Base-by-base conservation (phyloP, 352 stramenopile species). In the Poterioochromonas sp. region DNA sequence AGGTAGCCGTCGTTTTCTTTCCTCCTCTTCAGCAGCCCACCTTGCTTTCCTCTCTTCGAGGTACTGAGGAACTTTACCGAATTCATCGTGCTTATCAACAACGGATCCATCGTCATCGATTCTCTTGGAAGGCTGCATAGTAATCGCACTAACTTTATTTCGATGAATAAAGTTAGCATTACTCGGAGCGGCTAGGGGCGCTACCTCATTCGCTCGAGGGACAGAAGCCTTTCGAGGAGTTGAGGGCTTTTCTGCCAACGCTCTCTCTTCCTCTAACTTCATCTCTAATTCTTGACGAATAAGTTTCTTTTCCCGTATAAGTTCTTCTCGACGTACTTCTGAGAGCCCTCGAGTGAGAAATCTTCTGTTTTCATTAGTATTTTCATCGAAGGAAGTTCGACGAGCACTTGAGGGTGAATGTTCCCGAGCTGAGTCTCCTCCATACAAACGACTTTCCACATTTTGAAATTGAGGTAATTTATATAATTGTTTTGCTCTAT, bases 21-120 rank as follows among this genome's bases (percentile, higher is more conserved):
- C 85, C 82, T 93, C 87, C 78, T 94, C 90, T 69, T 93, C 90
- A n/a, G 76, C 80, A 1, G 87, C 88, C 88, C 89, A 93, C 47
- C 92, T 82, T 54, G 70, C 40, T 43, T 83, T 82, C 20, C 81
- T 41, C 35, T 63, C 47, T 26, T 80, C 39, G n/a, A 84, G 74
- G 64, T 84, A 84, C 15, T 79, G 32, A 29, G 81, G 81, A 15
- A 82, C 79, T 51, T 35, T 74, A 12, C 79, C 79, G 40, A 79
- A 82, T 40, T 62, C 80, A 0, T 82, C 79, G 65, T 82, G 79
- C 35, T 76, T 80, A 0, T 69, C 64, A n/a, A 34, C 34, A 0
- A n/a, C 29, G 41, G 69, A 40, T 8, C 40, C 63, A 18, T 63
- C 54, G 32, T 68, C 43, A n/a, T n/a, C 68, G 39, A 47, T 49